Evolutionary conservation across 768 basidiomycete genomes (phyloP).

Genomic region (Lentinula aciculospora): DNA sequence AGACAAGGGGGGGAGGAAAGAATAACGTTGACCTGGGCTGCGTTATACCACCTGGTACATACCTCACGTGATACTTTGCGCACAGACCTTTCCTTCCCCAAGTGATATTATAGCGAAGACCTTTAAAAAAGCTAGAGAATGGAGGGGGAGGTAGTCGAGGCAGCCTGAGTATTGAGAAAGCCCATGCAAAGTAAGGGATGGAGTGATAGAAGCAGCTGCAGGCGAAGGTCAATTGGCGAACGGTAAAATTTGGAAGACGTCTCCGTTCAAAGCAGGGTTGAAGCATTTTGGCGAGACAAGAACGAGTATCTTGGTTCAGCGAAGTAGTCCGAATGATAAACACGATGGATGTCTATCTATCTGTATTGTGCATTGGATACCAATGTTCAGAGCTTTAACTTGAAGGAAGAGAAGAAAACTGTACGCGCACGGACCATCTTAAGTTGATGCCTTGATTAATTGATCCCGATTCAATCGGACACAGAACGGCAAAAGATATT

Average conservation of each 20-base stretch:
- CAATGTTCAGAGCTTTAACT: neutral
- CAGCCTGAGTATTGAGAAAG: neutral
- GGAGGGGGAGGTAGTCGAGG: neutral
- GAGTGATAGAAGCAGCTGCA: neutral
- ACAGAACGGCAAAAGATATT: no score
- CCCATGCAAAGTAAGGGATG: neutral
- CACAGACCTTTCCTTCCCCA: constrained; percentile 1
- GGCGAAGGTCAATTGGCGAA: neutral
- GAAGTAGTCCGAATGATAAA: no score
- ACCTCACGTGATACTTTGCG: constrained; percentile 5
- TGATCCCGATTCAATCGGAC: neutral
- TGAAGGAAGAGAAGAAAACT: neutral
- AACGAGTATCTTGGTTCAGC: neutral
- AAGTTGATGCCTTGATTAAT: neutral
- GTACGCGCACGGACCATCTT: neutral
- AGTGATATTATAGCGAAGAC: neutral
- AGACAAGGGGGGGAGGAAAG: constrained; percentile 3
- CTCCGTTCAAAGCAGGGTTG: neutral
- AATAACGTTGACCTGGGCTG: neutral
- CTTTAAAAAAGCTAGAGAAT: neutral
- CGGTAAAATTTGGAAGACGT: neutral
- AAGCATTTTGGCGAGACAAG: neutral
- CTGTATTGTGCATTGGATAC: neutral
- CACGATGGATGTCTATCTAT: no score
- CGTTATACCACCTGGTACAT: neutral